Evolutionary conservation across 345 rosid species (phyloP), one percentile per base, ranked within the genome.

Genomic region (Bruguiera sexangula): DNA sequence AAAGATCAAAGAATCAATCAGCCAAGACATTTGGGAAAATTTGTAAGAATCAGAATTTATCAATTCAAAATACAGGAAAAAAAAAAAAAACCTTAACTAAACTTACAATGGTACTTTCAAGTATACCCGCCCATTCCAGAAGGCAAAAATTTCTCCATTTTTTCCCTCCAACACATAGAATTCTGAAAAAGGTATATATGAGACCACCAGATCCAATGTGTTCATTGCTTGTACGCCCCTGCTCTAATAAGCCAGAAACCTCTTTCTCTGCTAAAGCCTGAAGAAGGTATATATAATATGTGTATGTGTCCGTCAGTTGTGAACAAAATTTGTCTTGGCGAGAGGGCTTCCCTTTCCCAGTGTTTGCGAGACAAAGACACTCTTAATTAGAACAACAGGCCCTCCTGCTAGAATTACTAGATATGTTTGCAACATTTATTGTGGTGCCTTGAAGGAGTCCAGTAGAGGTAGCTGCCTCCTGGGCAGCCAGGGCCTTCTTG

Each of bases 401-500:
- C 78, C 70, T 81, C 70, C 73, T 84, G 76, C 30, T 75, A 16
- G 46, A 20, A 8, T 74, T 84, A 37, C 84, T 84, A 1, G 93
- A 80, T 22, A 76, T 61, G 56, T 83, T 87, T 21, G 80, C 76
- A 46, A 89, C 89, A 60, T 91, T 83, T 59, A 91, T 91, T 1
- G 88, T 66, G 5, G 89, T 89, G 36, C 97, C 91, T 21, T 85
- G 91, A n/a, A 81, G 88, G 26, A 78, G 70, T 15, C 86, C 86
- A 2, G 82, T 60, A 15, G 76, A 60, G 50, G 8, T 66, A 6
- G 84, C 82, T 8, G 85, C 89, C 69, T 85, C 87, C 53, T 78
- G 88, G 0, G 89, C 85, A 0, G 92, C 87, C 61, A 87, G 63
- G 11, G 89, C 92, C 76, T 87, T 87, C 68, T 81, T 84, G 79